Conservation (phyloP, 441 rosid genomes). For the Eruca vesicaria region DNA sequence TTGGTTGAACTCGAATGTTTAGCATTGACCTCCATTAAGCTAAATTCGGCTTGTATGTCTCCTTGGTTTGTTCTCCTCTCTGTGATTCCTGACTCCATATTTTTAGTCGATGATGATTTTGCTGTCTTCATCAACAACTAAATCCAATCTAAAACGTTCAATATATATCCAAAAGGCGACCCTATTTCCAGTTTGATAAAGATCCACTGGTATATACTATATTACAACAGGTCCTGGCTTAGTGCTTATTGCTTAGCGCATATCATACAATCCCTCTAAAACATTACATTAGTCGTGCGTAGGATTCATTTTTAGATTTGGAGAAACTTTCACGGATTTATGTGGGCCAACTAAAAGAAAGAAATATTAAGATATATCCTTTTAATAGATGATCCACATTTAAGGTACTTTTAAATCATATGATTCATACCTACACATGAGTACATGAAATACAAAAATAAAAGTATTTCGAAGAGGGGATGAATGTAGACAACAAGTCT, state of each 20-base stretch:
- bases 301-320: background rate
- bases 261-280: background rate
- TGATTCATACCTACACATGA: background rate
- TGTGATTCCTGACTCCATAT: no score
- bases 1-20: no score
- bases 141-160: background rate
- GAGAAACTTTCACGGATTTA: background rate
- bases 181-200: background rate
- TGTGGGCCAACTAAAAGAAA: background rate
- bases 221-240: background rate
- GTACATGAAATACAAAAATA: background rate
- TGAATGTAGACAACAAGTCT: slow-evolving; percentile 19
- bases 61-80: no score
- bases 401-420: background rate
- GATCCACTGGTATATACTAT: background rate
- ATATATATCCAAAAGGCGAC: background rate
- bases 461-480: background rate
- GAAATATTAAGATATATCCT: background rate
- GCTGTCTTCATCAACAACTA: background rate
- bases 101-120: background rate
- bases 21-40: no score
- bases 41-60: no score
- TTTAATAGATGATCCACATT: background rate
- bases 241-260: background rate
- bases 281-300: background rate